These are phyloP conservation scores for Clavaria fumosa DNA, from an alignment of 768 basidiomycete genomes.

Conservation along the genomic window DNA sequence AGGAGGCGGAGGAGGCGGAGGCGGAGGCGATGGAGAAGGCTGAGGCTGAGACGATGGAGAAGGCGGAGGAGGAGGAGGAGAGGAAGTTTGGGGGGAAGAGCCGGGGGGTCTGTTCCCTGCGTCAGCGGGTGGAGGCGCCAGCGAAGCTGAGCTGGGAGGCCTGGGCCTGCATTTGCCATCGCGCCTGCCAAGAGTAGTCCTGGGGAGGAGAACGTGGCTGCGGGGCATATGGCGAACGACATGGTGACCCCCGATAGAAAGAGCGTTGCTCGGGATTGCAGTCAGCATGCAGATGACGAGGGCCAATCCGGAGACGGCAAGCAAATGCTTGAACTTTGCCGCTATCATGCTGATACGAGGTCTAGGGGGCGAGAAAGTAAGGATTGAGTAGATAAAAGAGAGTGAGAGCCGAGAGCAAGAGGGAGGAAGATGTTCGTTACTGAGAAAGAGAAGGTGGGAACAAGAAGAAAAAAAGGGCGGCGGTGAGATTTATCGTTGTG, in stretches of 20 bases:
- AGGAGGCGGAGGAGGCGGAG: no score
- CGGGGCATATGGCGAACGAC: slow-evolving; percentile 30
- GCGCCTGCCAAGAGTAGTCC: no score
- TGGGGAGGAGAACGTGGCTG: slow-evolving; percentile 30
- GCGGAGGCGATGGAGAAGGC: neutral
- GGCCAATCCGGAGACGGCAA: slow-evolving; percentile 40
- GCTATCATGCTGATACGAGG: neutral
- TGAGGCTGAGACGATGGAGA: neutral
- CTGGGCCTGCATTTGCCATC: no score
- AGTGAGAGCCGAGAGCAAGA: neutral
- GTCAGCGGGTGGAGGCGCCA: slow-evolving; percentile 8
- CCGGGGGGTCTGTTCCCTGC: slow-evolving; percentile 7
- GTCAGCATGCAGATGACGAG: slow-evolving; percentile 36
- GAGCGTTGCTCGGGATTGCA: slow-evolving; percentile 33
- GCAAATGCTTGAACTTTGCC: slow-evolving; percentile 29
- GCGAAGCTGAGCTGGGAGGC: slow-evolving; percentile 10
- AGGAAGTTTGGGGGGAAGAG: slow-evolving; percentile 6
- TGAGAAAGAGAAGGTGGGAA: neutral
- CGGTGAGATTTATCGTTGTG: no score
- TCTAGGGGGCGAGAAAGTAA: neutral
- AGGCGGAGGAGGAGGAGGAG: neutral
- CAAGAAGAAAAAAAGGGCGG: neutral
- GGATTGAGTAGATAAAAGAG: neutral
- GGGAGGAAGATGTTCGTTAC: no score
- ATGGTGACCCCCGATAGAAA: slow-evolving; percentile 28